Evolutionary conservation across 148 eudicot species (phyloP).

Genomic region (Fagopyrum esculentum): DNA sequence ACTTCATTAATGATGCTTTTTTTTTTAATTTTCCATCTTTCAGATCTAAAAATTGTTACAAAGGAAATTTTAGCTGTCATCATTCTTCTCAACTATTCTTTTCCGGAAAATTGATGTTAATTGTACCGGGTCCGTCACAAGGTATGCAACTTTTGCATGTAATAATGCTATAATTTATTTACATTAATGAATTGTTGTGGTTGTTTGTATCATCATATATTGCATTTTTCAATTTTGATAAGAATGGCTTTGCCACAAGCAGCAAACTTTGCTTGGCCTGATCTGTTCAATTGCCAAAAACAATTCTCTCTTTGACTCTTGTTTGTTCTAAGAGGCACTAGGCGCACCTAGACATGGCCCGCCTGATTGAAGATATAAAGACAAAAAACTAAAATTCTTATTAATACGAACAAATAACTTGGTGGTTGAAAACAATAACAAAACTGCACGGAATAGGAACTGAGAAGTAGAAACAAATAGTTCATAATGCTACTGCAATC

Average conservation of each 20-base stretch:
- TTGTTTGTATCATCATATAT: neutral
- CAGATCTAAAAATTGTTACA: conserved; percentile 29
- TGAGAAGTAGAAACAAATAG: no score
- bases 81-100: conserved; percentile 28
- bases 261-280: neutral
- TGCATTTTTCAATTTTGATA: neutral
- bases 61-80: conserved; percentile 31
- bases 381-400: no score
- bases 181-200: neutral
- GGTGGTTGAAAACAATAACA: no score
- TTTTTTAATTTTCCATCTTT: conserved; percentile 4
- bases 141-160: conserved; percentile 18
- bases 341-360: no score
- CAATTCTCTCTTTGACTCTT: neutral
- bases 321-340: no score
- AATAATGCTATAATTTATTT: neutral
- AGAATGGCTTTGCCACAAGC: neutral
- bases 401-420: no score
- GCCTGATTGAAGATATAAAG: no score
- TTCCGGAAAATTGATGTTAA: conserved; percentile 31
- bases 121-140: conserved; percentile 28
- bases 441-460: no score
- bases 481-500: no score
- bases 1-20: neutral
- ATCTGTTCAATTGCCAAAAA: neutral